Conservation (phyloP, 164 flowering plant species). For the Malania oleifera region DNA sequence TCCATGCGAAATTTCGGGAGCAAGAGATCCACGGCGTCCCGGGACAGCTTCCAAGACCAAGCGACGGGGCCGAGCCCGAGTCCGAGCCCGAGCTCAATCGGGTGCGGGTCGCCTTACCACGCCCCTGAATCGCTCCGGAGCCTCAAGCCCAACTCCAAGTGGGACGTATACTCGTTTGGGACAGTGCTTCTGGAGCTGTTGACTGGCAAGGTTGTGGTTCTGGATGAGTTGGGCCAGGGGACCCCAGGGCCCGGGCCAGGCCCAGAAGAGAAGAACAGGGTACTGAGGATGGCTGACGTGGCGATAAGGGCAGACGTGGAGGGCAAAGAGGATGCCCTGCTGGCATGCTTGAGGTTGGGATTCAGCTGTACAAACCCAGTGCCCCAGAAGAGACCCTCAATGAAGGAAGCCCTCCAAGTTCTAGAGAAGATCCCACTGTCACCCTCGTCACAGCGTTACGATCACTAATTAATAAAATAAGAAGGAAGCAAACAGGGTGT, state of each 20-base stretch:
- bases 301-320: slow-evolving; percentile 76
- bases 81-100: slow-evolving; percentile 42
- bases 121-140: slow-evolving; percentile 86
- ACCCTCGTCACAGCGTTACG: slow-evolving; percentile 24
- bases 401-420: slow-evolving; percentile 81
- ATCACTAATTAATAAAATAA: slow-evolving; percentile 10
- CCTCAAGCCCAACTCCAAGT: slow-evolving; percentile 75
- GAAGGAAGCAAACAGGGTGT: too few species aligned
- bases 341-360: slow-evolving; percentile 65
- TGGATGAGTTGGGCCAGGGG: slow-evolving; percentile 55
- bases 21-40: slow-evolving; percentile 74
- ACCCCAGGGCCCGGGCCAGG: slow-evolving; percentile 28
- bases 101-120: slow-evolving; percentile 57
- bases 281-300: slow-evolving; percentile 65
- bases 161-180: slow-evolving; percentile 93
- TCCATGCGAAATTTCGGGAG: slow-evolving; percentile 84
- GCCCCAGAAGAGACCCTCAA: slow-evolving; percentile 80
- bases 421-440: slow-evolving; percentile 59
- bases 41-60: slow-evolving; percentile 60
- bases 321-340: slow-evolving; percentile 69
- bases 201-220: slow-evolving; percentile 52
- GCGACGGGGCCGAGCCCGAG: slow-evolving; percentile 50
- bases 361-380: slow-evolving; percentile 51
- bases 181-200: slow-evolving; percentile 73
- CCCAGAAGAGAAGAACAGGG: slow-evolving; percentile 53